Conservation (phyloP, 2,329 filamentous ascomycete species). For the Nectriaceae sp. region DNA sequence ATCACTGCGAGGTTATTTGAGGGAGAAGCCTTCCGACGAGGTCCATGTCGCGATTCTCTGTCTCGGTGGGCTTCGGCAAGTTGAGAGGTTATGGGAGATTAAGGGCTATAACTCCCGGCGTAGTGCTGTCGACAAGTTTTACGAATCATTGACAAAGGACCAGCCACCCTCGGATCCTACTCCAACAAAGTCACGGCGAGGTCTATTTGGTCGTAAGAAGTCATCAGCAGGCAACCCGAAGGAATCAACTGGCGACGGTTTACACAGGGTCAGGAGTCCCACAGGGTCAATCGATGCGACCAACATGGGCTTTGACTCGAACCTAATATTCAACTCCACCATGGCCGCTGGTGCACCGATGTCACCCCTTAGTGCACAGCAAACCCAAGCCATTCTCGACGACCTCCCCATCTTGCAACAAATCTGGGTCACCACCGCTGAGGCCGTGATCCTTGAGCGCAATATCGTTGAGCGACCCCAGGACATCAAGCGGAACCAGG, state of each 20-base stretch:
- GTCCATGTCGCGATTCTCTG: conserved; percentile 62
- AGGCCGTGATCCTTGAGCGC: conserved; percentile 61
- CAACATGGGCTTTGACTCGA: conserved; percentile 34
- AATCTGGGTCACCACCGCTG: conserved; percentile 64
- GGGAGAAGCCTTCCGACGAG: conserved; percentile 63
- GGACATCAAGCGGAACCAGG: conserved; percentile 64
- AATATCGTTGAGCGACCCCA: conserved; percentile 58
- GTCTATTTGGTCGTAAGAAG: conserved; percentile 61
- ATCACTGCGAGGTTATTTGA: conserved; percentile 63
- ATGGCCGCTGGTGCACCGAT: conserved; percentile 64
- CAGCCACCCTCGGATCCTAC: conserved; percentile 26
- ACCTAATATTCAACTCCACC: conserved; percentile 59
- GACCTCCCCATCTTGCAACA: conserved; percentile 61
- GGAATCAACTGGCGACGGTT: conserved; percentile 27
- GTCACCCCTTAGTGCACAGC: conserved; percentile 52
- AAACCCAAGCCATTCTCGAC: conserved; percentile 51
- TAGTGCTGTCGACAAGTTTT: conserved; percentile 62
- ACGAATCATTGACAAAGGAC: conserved; percentile 51
- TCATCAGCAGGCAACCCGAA: conserved; percentile 38
- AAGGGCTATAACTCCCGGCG: conserved; percentile 65
- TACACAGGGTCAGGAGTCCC: conserved; percentile 26
- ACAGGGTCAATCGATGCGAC: conserved; percentile 33
- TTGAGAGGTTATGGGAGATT: conserved; percentile 66
- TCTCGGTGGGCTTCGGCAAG: conserved; percentile 62
- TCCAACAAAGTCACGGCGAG: conserved; percentile 51